Percentiles rank a stretch among this genome's conserved stretches.
phyloP scores from a whole-genome alignment of 768 basidiomycete species.

The Lyophyllum atratum region DNA sequence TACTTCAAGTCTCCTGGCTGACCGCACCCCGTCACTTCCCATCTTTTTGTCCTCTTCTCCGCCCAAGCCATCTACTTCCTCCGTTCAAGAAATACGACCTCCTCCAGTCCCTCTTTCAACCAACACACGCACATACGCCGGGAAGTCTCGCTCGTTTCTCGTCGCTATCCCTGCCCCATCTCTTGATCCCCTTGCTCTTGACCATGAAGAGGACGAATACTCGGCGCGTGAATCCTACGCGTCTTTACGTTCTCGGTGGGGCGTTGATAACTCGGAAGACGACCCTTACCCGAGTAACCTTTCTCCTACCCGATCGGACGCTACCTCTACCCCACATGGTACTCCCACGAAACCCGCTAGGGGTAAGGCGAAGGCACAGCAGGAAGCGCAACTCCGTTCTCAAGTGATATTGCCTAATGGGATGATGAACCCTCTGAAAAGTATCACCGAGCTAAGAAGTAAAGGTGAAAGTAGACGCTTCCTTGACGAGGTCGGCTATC shows the following conservation, averaged over 20 bases:
- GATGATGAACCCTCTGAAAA: slow-evolving; percentile 76
- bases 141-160: slow-evolving; percentile 79
- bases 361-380: slow-evolving; percentile 35
- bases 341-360: slow-evolving; percentile 40
- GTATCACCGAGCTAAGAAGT: slow-evolving; percentile 77
- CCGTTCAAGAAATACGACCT: slow-evolving; percentile 23
- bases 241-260: slow-evolving; percentile 76
- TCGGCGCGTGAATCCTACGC: slow-evolving; percentile 72
- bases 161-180: slow-evolving; percentile 51
- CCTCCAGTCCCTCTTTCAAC: slow-evolving; percentile 30
- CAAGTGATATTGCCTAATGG: slow-evolving; percentile 41
- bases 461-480: slow-evolving; percentile 82
- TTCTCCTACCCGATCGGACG: slow-evolving; percentile 35
- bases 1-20: slow-evolving; percentile 19
- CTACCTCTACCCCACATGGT: slow-evolving; percentile 33
- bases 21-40: slow-evolving; percentile 41
- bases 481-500: slow-evolving; percentile 81
- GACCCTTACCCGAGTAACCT: slow-evolving; percentile 47
- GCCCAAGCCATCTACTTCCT: slow-evolving; percentile 25
- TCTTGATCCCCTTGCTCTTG: slow-evolving; percentile 21
- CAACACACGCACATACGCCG: slow-evolving; percentile 69
- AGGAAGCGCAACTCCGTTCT: slow-evolving; percentile 18
- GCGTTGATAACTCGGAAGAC: slow-evolving; percentile 79
- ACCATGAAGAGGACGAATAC: slow-evolving; percentile 50
- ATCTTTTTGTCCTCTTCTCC: slow-evolving; percentile 30